phyloP scores from a whole-genome alignment of 768 basidiomycete genomes.

The Collybiopsis luxurians region DNA sequence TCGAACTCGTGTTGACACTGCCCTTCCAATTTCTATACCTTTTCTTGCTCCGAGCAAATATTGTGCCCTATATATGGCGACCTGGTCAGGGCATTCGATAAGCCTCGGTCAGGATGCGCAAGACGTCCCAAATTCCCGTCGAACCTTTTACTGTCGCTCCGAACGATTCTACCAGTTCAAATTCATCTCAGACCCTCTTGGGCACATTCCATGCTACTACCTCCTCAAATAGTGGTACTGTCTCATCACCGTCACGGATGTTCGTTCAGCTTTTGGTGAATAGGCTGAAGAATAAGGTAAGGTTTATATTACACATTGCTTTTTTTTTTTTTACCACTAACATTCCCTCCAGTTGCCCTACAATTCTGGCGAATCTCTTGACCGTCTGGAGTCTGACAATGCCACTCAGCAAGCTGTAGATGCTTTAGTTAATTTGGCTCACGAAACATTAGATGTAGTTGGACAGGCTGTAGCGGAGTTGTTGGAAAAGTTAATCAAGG shows the following conservation, averaged over 20 bases:
- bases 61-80: too few species aligned
- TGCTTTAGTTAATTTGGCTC: constrained; percentile 75
- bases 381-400: constrained; percentile 71
- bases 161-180: too few species aligned
- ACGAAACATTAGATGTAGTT: constrained; percentile 77
- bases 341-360: constrained; percentile 64
- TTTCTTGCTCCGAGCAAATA: too few species aligned
- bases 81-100: too few species aligned
- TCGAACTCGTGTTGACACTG: too few species aligned
- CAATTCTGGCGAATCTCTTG: constrained; percentile 76
- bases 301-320: background rate
- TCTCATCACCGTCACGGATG: constrained; percentile 73
- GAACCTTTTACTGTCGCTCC: too few species aligned
- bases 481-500: constrained; percentile 71
- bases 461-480: constrained; percentile 75
- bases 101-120: too few species aligned
- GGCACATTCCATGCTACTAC: constrained; percentile 27
- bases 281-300: constrained; percentile 82
- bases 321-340: background rate
- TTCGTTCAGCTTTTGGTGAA: constrained; percentile 78
- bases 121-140: too few species aligned
- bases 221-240: constrained; percentile 23
- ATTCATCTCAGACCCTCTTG: too few species aligned
- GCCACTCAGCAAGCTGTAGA: constrained; percentile 76
- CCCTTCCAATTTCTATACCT: too few species aligned